Conservation (phyloP, 306 rosid species). For the Oemleria cerasiformis region DNA sequence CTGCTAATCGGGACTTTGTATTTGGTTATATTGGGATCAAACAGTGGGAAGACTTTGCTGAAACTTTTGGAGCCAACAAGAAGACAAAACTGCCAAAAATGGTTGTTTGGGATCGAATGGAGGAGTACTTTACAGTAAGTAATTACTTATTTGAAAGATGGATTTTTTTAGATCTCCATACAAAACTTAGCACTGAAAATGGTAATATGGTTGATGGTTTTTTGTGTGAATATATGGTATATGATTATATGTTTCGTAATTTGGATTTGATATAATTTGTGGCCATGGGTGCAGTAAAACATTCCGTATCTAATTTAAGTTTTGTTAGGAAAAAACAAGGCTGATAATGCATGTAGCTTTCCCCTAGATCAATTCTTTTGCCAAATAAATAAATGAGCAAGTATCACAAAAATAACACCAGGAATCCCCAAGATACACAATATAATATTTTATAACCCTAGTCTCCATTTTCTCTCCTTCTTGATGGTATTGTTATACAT, state of each 20-base stretch:
- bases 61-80: conserved; percentile 55
- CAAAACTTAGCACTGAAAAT: conserved; percentile 13
- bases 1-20: conserved; percentile 87
- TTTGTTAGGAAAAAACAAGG: not conserved
- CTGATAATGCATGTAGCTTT: not conserved
- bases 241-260: too few species aligned
- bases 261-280: too few species aligned
- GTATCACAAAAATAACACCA: too few species aligned
- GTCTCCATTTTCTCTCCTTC: too few species aligned
- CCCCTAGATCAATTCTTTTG: not conserved
- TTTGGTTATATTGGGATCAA: conserved; percentile 81
- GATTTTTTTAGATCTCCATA: conserved; percentile 2
- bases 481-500: too few species aligned
- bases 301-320: not conserved
- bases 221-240: not conserved
- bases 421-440: too few species aligned
- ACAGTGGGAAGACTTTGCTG: conserved; percentile 86
- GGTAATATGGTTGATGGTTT: conserved; percentile 16
- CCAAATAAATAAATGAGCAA: too few species aligned
- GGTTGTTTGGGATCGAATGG: conserved; percentile 81
- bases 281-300: not conserved
- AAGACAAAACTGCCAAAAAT: conserved; percentile 66
- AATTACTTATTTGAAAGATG: conserved; percentile 1
- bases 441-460: too few species aligned
- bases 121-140: conserved; percentile 74